Evolutionary conservation across 2,329 filamentous ascomycete genomes (phyloP).

Genomic region (Sclerotinia sclerotiorum): DNA sequence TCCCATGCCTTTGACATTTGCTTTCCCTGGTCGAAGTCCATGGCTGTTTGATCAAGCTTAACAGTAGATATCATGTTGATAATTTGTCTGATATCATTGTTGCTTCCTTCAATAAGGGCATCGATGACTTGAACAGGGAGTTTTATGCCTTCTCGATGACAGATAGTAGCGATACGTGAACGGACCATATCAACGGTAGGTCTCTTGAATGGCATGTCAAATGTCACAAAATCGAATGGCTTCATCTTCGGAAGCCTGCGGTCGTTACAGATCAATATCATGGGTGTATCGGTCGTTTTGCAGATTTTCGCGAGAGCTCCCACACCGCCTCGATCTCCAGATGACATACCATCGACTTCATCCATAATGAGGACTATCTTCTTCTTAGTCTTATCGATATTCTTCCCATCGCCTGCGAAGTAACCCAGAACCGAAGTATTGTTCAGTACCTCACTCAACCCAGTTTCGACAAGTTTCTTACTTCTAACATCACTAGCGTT

Average conservation of each 20-base stretch:
- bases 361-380: constrained; percentile 98
- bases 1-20: constrained; percentile 98
- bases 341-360: constrained; percentile 98
- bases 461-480: constrained; percentile 90
- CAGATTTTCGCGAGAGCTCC: constrained; percentile 91
- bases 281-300: constrained; percentile 90
- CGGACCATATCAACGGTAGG: constrained; percentile 90
- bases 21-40: constrained; percentile 85
- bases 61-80: constrained; percentile 98
- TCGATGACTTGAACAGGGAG: constrained; percentile 82
- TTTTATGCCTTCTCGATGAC: constrained; percentile 85
- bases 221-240: constrained; percentile 85
- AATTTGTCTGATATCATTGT: constrained; percentile 94
- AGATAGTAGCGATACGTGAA: constrained; percentile 91
- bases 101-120: constrained; percentile 90
- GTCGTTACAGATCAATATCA: constrained; percentile 98
- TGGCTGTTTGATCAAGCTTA: constrained; percentile 77
- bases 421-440: constrained; percentile 91
- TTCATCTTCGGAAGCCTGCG: constrained; percentile 94
- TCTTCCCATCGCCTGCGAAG: constrained; percentile 80
- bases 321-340: constrained; percentile 91
- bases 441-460: constrained; percentile 85
- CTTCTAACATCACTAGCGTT: constrained; percentile 95
- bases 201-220: constrained; percentile 81
- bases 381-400: constrained; percentile 78